phyloP scores from a whole-genome alignment of 2,329 filamentous ascomycete genomes.

The Ophiostoma quercus region DNA sequence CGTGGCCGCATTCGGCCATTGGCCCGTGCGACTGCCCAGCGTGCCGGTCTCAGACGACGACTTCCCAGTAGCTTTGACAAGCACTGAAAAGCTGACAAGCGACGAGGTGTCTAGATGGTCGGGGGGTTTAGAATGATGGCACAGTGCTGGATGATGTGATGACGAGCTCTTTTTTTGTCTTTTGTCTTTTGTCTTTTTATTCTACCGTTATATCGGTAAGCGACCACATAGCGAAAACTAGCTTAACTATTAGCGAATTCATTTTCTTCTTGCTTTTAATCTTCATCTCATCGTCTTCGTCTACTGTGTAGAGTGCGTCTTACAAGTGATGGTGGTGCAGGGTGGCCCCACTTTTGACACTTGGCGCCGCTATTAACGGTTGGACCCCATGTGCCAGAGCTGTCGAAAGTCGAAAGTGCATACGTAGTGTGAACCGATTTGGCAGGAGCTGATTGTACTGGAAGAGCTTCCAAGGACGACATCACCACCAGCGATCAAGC shows the following conservation, averaged over 20 bases:
- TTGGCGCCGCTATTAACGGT: background rate
- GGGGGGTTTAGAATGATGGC: too few species aligned
- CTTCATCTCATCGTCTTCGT: too few species aligned
- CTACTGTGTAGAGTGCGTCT: too few species aligned
- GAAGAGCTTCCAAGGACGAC: background rate
- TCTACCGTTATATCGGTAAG: background rate
- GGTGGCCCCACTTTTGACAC: background rate
- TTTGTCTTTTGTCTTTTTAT: background rate
- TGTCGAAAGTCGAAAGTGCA: conserved; percentile 1
- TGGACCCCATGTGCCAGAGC: background rate
- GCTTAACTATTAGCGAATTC: background rate
- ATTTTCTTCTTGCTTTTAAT: background rate
- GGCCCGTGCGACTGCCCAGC: too few species aligned
- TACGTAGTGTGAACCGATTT: background rate
- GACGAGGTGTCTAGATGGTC: too few species aligned
- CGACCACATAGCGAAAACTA: background rate
- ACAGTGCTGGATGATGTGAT: background rate
- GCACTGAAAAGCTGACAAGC: too few species aligned
- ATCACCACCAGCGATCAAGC: background rate
- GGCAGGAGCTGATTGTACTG: too few species aligned
- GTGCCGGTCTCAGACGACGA: too few species aligned
- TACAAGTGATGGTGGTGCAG: background rate
- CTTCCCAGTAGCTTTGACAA: too few species aligned
- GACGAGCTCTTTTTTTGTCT: too few species aligned
- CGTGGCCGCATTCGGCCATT: too few species aligned